Evolutionary conservation across 129 eudicot genomes (phyloP), one percentile per base, ranked within the genome.

Genomic region (Dittrichia graveolens): DNA sequence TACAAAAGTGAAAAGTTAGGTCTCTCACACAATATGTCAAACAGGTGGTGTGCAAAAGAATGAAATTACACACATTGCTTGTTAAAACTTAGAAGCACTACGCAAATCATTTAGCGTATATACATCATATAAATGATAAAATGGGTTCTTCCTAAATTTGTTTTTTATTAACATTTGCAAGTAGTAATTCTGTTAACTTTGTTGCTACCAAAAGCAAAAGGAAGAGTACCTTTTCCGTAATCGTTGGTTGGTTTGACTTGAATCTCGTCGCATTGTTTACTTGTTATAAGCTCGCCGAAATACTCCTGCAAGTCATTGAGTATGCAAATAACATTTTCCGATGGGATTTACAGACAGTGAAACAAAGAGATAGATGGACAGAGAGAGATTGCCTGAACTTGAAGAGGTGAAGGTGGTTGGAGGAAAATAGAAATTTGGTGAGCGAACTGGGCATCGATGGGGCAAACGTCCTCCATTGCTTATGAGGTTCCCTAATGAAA

Each of bases 351-450:
- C 3, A 56, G 2, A 59, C 4, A 34, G 2, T 46, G 4, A 67
- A 16, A 67, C 5, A 40, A 14, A 53, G 13, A 49, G 11, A 73
- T 62, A 65, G 55, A 67, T 11, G 39, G 47, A 8, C 35, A 37
- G 8, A 65, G 42, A 58, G 5, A 61, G 62, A 64, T 34, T 74
- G 60, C 96, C 87, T 92, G 88, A 42, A 84, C 81, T 75, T 84
- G 81, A 65, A 31, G 74, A 53, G 81, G 71, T 42, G 86, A 69
- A 73, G 89, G 91, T 56, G 91, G 77, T 44, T 76, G 74, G 13
- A 92, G 96, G 73, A 92, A 91, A 43, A 74, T 52, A 40, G 89
- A 75, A 76, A 92, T 80, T 85, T 87, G 85, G 68, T 79, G 61
- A 49, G 88, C 44, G 55, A 82, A 86, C 12, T 79, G 83, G 8